phyloP scores from a whole-genome alignment of 1,284 basidiomycete species.

The Trametes polyzona region DNA sequence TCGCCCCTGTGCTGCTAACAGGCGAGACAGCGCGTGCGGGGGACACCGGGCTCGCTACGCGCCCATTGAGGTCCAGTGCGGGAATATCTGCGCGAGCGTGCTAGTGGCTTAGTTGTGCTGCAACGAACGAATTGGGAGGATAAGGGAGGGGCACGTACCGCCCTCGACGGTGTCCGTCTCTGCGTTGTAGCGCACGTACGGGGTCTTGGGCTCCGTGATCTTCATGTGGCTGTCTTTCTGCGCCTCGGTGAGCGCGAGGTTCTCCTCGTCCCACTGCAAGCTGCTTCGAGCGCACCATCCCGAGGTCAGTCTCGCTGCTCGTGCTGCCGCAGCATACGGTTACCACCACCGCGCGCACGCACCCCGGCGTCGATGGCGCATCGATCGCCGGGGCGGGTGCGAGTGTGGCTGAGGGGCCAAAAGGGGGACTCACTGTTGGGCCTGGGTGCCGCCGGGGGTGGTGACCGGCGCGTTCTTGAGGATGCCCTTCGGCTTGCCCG shows the following conservation, averaged over 20 bases:
- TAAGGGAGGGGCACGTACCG: constrained; percentile 50
- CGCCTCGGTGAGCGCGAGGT: constrained; percentile 87
- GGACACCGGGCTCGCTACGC: constrained; percentile 32
- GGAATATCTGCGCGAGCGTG: constrained; percentile 62
- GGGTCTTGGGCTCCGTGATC: constrained; percentile 97
- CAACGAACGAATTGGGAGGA: not conserved
- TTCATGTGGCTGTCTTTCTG: constrained; percentile 95
- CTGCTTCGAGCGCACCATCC: constrained; percentile 38
- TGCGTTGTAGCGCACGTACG: constrained; percentile 88
- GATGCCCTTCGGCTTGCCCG: constrained; percentile 78
- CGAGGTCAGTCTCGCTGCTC: too few species aligned
- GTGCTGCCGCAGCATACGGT: too few species aligned
- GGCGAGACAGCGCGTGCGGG: constrained; percentile 34
- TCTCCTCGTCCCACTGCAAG: constrained; percentile 92
- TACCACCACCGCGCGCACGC: too few species aligned
- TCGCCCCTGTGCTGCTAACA: constrained; percentile 38
- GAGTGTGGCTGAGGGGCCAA: not conserved
- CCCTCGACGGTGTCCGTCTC: constrained; percentile 83
- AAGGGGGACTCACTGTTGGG: constrained; percentile 46
- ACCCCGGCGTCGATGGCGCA: not conserved
- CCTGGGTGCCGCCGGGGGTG: constrained; percentile 41
- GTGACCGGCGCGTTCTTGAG: constrained; percentile 74
- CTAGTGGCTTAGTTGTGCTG: too few species aligned
- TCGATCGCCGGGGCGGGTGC: constrained; percentile 18
- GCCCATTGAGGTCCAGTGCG: constrained; percentile 52